Base-by-base conservation (phyloP, 768 basidiomycete genomes). In the Pisolithus albus region DNA sequence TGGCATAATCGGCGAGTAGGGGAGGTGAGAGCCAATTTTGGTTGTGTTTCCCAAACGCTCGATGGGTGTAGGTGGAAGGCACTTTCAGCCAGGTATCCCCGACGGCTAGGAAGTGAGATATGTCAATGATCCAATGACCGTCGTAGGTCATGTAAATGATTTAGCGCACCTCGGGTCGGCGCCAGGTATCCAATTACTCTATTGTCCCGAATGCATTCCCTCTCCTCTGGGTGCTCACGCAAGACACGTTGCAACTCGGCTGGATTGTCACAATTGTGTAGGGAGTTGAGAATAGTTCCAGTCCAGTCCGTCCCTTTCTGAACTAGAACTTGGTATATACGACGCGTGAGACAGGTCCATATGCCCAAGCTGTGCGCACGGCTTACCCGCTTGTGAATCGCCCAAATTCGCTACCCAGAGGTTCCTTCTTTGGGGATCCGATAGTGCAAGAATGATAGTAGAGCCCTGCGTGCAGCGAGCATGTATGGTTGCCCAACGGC, bases 141-240 rank as follows among this genome's bases (percentile, higher is more conserved):
- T 37, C 40, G 48, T 18, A 30, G 34, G 30, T 41, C 49, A 42
- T 24, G 23, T 2, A 5, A 26, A 30, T 30, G 42, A 53, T 43
- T 48, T 43, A 48, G 52, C 61, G 55, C 54, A 70, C 71, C 69
- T 49, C 71, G 64, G 37, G 69, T 72, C 28, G 70, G 71, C 37
- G 70, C 67, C 19, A 70, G 59, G 53, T 68, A 71, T 37, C 71
- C 69, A n/a, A 70, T 51, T 46, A 70, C 71, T 51, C 69, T 67
- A 51, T 63, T 60, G 36, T 63, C 62, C 16, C 55, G 45, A 48
- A 70, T 52, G 44, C 69, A 70, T 19, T 57, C 41, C 6, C 34
- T 56, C 51, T 70, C 69, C 40, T 64, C 64, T 37, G 61, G 53
- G 42, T 70, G 70, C 41, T 71, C 67, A 46, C 52, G 60, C 39